Evolutionary conservation across 2,329 filamentous ascomycete species (phyloP).

Genomic region (Penicillium capsulatum): DNA sequence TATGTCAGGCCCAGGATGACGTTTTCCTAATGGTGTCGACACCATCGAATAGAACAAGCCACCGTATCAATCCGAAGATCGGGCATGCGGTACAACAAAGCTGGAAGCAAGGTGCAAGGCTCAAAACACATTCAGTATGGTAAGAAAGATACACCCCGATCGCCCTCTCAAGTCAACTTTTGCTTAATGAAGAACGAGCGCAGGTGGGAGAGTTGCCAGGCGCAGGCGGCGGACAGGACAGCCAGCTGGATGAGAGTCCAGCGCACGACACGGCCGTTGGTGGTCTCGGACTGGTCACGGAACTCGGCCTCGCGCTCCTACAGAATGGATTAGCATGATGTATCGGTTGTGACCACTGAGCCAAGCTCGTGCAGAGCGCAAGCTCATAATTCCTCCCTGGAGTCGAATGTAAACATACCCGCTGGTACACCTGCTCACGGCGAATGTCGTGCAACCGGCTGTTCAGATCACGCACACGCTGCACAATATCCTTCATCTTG

Average conservation of each 20-base stretch:
- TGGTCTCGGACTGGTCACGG: conserved; percentile 91
- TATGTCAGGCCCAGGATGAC: too few relatives aligned
- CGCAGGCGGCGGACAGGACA: conserved; percentile 80
- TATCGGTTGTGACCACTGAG: too few relatives aligned
- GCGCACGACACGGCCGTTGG: conserved; percentile 84
- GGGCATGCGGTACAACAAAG: conserved; percentile 12
- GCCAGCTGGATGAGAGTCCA: conserved; percentile 91
- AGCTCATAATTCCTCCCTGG: not conserved
- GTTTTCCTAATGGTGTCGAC: too few relatives aligned
- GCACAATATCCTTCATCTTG: conserved; percentile 85
- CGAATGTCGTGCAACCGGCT: conserved; percentile 80
- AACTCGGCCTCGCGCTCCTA: conserved; percentile 97
- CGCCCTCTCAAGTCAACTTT: conserved; percentile 74
- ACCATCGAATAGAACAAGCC: too few relatives aligned
- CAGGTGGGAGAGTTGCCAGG: conserved; percentile 95
- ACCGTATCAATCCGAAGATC: too few relatives aligned
- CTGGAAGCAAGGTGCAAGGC: conserved; percentile 19
- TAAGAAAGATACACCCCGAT: not conserved
- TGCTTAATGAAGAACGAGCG: conserved; percentile 99
- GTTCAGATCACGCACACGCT: conserved; percentile 86
- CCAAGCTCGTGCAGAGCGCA: too few relatives aligned
- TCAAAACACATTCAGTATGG: conserved; percentile 10
- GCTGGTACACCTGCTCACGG: conserved; percentile 93
- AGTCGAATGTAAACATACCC: conserved; percentile 53
- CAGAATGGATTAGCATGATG: conserved; percentile 1